phyloP scores from a whole-genome alignment of 2,329 filamentous ascomycete species.

The Nothomitra cinnamomea region DNA sequence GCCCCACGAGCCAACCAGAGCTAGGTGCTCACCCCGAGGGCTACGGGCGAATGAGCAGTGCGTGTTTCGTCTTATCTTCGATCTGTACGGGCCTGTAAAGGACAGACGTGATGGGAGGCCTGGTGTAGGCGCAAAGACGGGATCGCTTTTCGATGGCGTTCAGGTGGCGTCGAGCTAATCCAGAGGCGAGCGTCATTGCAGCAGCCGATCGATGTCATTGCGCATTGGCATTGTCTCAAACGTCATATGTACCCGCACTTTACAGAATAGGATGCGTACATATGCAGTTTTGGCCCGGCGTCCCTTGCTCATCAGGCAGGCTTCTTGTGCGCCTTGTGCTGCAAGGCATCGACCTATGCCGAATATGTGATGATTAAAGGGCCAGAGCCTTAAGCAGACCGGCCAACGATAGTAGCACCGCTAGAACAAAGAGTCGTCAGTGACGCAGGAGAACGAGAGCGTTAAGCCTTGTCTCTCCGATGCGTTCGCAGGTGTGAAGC shows the following conservation, averaged over 20 bases:
- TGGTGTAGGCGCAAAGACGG: not conserved
- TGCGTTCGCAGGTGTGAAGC: not conserved
- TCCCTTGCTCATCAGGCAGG: too few species aligned
- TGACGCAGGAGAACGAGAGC: not conserved
- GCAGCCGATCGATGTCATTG: constrained; percentile 2
- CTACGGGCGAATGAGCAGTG: not conserved
- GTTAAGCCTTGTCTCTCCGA: too few species aligned
- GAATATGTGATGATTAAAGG: too few species aligned
- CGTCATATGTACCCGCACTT: too few species aligned
- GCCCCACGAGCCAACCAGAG: too few species aligned
- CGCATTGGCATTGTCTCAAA: not conserved
- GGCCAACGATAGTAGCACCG: not conserved
- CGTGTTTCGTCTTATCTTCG: not conserved
- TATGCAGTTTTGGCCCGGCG: too few species aligned
- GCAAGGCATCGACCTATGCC: too few species aligned
- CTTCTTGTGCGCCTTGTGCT: too few species aligned
- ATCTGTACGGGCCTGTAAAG: not conserved
- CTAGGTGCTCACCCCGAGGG: not conserved
- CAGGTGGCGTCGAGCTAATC: not conserved
- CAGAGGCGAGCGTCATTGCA: constrained; percentile 1
- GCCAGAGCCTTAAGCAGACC: not conserved
- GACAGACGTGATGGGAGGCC: not conserved
- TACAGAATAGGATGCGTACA: too few species aligned
- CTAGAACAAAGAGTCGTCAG: not conserved
- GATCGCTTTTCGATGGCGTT: constrained; percentile 3